phyloP scores from a whole-genome alignment of 1,139 yeast genomes.

The Candida sp. region DNA sequence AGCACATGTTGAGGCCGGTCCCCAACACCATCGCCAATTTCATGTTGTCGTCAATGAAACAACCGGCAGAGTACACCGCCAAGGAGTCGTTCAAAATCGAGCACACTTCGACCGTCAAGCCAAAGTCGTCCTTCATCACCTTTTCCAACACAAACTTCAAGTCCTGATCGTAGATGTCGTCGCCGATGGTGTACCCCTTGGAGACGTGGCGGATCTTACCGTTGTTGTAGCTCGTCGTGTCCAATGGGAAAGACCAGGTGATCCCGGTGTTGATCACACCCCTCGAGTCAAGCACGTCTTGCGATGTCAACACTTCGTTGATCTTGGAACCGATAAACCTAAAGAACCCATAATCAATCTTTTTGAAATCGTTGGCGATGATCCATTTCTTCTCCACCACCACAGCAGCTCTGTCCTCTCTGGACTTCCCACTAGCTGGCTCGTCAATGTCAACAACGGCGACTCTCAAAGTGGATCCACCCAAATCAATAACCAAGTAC shows the following conservation, averaged over 20 bases:
- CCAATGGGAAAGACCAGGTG: constrained; percentile 65
- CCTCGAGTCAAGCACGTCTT: constrained; percentile 23
- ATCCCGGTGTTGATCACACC: constrained; percentile 44
- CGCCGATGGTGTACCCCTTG: constrained; percentile 52
- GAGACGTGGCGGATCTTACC: constrained; percentile 52
- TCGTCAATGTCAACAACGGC: constrained; percentile 45
- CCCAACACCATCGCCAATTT: constrained; percentile 50
- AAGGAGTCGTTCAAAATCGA: constrained; percentile 47
- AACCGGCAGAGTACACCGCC: constrained; percentile 52
- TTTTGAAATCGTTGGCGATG: constrained; percentile 41
- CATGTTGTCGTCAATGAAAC: constrained; percentile 40
- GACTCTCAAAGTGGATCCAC: constrained; percentile 58
- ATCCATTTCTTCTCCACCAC: constrained; percentile 45
- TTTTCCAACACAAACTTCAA: constrained; percentile 45
- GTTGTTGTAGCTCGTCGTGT: constrained; percentile 44
- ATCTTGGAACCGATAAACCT: constrained; percentile 41
- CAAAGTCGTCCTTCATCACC: constrained; percentile 25
- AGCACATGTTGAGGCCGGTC: constrained; percentile 50
- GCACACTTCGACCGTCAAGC: constrained; percentile 33
- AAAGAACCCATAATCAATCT: constrained; percentile 44
- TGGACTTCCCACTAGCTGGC: constrained; percentile 7
- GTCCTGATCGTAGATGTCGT: constrained; percentile 43
- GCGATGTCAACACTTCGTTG: constrained; percentile 30
- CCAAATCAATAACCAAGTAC: constrained; percentile 54
- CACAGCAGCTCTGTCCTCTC: constrained; percentile 23